Base-by-base conservation (phyloP, 1,139 yeast genomes). In the Casaregolazyma lundiana region DNA sequence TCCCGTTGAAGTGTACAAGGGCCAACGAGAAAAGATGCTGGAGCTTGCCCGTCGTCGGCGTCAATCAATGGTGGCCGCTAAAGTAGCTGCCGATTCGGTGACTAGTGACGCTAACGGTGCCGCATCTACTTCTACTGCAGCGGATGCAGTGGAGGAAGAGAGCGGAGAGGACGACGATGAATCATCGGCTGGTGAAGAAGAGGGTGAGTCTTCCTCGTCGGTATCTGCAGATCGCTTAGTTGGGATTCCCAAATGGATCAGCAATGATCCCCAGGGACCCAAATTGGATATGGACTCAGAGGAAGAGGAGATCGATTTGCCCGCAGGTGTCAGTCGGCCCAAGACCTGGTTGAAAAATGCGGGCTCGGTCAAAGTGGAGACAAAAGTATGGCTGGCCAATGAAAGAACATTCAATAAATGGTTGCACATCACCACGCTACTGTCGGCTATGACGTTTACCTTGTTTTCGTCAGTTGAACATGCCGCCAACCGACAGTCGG, bases 361-460 rank as follows among this genome's bases (percentile, higher is more conserved):
- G 32, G 96, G 97, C 5, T 94, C 96, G 2, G 78, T 89, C 50
- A 89, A 85, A 66, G 89, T 92, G 48, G 98, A 92, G 70, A 95
- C 97, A 29, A 92, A 92, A 65, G 98, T 92, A 34, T 92, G 98
- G 97, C 73, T 92, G 53, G 98, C 98, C 29, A 92, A 92, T 63
- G 98, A 92, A 70, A 84, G 98, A 67, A 92, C 98, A 2, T 90
- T 90, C 69, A 84, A 87, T 72, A 80, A 95, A 66, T 92, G 98
- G 98, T 74, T 92, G 54, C 92, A 85, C 59, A 92, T 90, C 7
- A 85, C 95, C n/a, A 80, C 95, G 0, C 71, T 92, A 61, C 73
- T 92, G 54, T 80, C 95, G n/a, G 82, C 92, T 0, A 71, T 92
- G 59, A 88, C 97, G 0, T 89, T 90, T 62, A 76, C 95, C 13